Evolutionary conservation across 345 rosid species (phyloP).

Genomic region (Gossypium australe): DNA sequence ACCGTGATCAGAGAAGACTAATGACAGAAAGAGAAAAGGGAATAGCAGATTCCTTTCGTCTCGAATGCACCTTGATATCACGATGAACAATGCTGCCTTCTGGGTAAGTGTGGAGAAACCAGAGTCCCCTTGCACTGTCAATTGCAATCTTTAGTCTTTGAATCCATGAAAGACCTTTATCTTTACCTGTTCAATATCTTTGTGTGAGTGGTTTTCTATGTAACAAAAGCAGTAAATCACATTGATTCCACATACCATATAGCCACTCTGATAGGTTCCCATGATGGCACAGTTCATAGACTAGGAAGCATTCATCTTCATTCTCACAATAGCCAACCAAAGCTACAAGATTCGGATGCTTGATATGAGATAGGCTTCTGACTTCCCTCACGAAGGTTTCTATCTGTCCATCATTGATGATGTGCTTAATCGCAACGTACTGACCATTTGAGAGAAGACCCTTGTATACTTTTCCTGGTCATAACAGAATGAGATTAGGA

Average conservation of each 20-base stretch:
- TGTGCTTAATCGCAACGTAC: slow-evolving; percentile 52
- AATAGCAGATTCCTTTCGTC: neutral
- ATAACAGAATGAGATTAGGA: slow-evolving; percentile 4
- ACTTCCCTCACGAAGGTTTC: slow-evolving; percentile 57
- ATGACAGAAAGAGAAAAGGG: neutral
- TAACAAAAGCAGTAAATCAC: neutral
- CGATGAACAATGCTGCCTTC: slow-evolving; percentile 53
- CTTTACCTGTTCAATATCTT: slow-evolving; percentile 35
- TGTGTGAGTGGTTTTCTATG: neutral
- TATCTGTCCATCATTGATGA: slow-evolving; percentile 37
- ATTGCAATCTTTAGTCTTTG: slow-evolving; percentile 46
- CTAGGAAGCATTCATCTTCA: slow-evolving; percentile 46
- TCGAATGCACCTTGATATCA: slow-evolving; percentile 36
- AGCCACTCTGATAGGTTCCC: slow-evolving; percentile 63
- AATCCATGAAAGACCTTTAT: slow-evolving; percentile 39
- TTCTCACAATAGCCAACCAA: slow-evolving; percentile 47
- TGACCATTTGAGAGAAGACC: slow-evolving; percentile 42
- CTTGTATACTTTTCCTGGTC: slow-evolving; percentile 54
- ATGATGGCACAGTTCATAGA: slow-evolving; percentile 40
- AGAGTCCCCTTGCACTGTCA: slow-evolving; percentile 43
- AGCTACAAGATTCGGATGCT: slow-evolving; percentile 56
- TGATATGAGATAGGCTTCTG: slow-evolving; percentile 49
- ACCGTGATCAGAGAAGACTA: neutral
- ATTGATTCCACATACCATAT: slow-evolving; percentile 29
- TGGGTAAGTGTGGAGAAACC: slow-evolving; percentile 52